Conservation (phyloP, 2,329 filamentous ascomycete species). For the Biscogniauxia mediterranea region DNA sequence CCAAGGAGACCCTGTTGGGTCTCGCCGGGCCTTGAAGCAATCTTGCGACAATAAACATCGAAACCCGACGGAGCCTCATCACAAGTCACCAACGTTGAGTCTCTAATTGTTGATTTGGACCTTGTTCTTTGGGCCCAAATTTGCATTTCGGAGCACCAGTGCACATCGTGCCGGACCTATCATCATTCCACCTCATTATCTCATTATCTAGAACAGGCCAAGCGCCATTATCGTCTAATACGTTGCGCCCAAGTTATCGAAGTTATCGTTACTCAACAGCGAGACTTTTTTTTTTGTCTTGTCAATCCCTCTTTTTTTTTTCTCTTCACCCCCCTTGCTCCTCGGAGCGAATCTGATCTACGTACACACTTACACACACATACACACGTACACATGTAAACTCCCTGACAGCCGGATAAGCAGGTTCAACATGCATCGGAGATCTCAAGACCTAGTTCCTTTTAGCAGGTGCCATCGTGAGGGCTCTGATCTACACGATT, state of each 20-base stretch:
- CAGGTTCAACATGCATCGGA: not conserved
- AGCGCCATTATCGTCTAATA: not conserved
- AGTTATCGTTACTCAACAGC: not conserved
- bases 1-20: slow-evolving; percentile 1
- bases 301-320: not conserved
- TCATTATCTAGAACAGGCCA: not conserved
- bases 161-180: not conserved
- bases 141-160: not conserved
- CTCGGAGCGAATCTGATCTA: not conserved
- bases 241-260: not conserved
- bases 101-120: too few relatives aligned
- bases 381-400: not conserved
- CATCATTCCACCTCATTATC: not conserved
- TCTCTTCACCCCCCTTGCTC: not conserved
- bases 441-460: not conserved
- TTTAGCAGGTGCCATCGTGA: not conserved
- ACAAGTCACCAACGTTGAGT: not conserved
- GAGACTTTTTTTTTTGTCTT: not conserved
- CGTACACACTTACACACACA: not conserved
- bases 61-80: not conserved
- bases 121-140: not conserved
- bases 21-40: slow-evolving; percentile 2
- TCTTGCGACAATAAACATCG: not conserved
- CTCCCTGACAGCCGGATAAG: not conserved
- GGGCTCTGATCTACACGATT: not conserved